Evolutionary conservation across 2,329 filamentous ascomycete species (phyloP).

Genomic region (Colletotrichum sp.): DNA sequence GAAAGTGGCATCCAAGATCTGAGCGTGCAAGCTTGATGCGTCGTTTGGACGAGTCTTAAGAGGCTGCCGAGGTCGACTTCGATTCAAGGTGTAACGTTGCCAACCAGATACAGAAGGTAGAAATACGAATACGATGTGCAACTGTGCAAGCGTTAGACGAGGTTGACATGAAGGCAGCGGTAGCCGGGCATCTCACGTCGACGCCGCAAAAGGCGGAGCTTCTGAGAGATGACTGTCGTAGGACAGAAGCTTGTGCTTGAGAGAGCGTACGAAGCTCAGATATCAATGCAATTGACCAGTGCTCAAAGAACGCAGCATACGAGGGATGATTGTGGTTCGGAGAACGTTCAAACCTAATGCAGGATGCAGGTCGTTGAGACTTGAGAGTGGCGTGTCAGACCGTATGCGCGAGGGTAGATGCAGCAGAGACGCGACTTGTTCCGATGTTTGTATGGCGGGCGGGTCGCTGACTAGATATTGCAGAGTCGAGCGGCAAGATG

Average conservation of each 20-base stretch:
- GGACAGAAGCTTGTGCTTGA: background rate
- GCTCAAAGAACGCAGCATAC: background rate
- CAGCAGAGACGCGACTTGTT: conserved; percentile 5
- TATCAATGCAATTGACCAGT: background rate
- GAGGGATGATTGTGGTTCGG: background rate
- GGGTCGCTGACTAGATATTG: conserved; percentile 17
- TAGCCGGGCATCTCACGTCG: background rate
- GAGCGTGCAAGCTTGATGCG: background rate
- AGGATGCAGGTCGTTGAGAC: background rate
- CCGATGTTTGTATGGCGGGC: conserved; percentile 3
- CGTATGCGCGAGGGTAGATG: conserved; percentile 13
- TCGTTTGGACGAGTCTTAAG: background rate
- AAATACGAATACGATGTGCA: conserved; percentile 12
- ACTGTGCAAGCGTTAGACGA: conserved; percentile 14
- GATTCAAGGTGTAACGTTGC: background rate
- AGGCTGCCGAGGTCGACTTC: background rate
- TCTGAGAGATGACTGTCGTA: background rate
- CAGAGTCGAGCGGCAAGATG: background rate
- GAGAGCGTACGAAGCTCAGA: background rate
- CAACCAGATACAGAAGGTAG: background rate
- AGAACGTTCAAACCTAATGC: background rate
- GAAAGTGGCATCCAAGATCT: background rate
- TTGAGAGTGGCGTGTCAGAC: conserved; percentile 8
- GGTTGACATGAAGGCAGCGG: background rate
- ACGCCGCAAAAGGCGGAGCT: background rate